Base-by-base conservation (phyloP, 2,329 filamentous ascomycete genomes). In the Lachnellula arida region DNA sequence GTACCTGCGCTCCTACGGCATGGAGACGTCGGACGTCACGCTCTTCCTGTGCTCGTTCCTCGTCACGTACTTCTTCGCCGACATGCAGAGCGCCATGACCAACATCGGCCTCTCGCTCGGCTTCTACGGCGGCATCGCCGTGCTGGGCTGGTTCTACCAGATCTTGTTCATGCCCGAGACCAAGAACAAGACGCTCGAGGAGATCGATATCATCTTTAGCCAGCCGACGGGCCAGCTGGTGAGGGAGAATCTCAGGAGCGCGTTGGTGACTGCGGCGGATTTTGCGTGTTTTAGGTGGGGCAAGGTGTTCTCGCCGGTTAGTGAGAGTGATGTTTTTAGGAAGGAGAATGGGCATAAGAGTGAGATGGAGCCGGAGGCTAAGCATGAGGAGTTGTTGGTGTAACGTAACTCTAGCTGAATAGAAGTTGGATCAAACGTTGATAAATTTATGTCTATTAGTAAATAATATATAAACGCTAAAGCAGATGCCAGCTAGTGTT, bases 81-180 rank as follows among this genome's bases (percentile, higher is more conserved):
- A 77, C 9, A 90, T 89, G 87, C 81, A 87, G 69, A 69, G 79
- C 0, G 80, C 81, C n/a, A 87, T 90, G 79, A 81, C 77, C 7
- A 76, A 73, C 35, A 88, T 84, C 1, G 86, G 87, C 9, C 74
- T 89, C 0, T 76, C 81, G 0, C 77, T 89, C 0, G 87, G 87
- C 2, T 89, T 90, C 72, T 90, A 88, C 68, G 86, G 87, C 4
- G 87, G 87, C 15, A 89, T 89, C 53, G 86, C 86, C 0, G 78
- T 87, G 0, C 9, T 89, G 0, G 87, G 85, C 12, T 87, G 85
- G 80, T 74, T 88, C 63, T 89, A 89, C 70, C 86, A 89, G 72
- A 75, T 89, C 47, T 68, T 89, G 49, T 89, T 89, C 72, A 89
- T 89, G 87, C 86, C 85, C 0, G 85, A 89, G 75, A 89, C 86